These are phyloP conservation scores for Cladosporium sp. DNA, from an alignment of 2,329 filamentous ascomycete genomes.

Conservation along the genomic window DNA sequence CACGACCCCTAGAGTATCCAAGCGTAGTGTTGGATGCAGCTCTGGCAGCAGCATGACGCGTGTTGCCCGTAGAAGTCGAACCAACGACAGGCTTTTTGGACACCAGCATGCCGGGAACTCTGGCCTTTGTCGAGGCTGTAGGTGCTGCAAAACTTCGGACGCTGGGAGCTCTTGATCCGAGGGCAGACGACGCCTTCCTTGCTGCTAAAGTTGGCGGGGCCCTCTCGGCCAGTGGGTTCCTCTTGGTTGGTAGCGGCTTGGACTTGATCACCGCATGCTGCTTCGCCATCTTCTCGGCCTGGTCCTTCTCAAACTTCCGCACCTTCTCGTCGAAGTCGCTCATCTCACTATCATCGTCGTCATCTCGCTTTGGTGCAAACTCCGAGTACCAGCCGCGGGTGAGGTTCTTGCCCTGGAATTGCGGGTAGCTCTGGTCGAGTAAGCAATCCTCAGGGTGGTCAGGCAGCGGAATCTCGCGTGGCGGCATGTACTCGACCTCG, in stretches of 20 bases:
- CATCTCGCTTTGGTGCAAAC: constrained; percentile 46
- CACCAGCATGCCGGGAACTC: constrained; percentile 40
- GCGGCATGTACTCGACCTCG: constrained; percentile 89
- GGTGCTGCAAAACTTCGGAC: constrained; percentile 44
- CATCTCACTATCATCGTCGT: constrained; percentile 61
- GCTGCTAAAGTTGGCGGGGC: constrained; percentile 58
- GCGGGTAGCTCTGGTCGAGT: constrained; percentile 31
- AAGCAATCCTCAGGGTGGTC: constrained; percentile 39
- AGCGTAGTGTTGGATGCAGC: constrained; percentile 77
- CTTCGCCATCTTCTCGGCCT: constrained; percentile 30
- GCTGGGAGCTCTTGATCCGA: constrained; percentile 41
- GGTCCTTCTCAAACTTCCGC: constrained; percentile 30
- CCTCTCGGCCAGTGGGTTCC: constrained; percentile 8
- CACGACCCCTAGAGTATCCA: constrained; percentile 79
- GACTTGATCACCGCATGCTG: constrained; percentile 7
- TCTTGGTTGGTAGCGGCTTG: constrained; percentile 11
- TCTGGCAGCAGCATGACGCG: constrained; percentile 63
- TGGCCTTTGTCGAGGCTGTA: constrained; percentile 44
- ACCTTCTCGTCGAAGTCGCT: constrained; percentile 66
- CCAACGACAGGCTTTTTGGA: constrained; percentile 33
- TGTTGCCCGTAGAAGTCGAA: constrained; percentile 41
- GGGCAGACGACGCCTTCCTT: constrained; percentile 50
- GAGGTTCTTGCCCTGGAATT: constrained; percentile 56
- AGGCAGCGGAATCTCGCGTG: constrained; percentile 57
- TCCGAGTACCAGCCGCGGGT: constrained; percentile 54